Conservation (phyloP, 2,329 filamentous ascomycete genomes). For the Raffaelea albimanens region DNA sequence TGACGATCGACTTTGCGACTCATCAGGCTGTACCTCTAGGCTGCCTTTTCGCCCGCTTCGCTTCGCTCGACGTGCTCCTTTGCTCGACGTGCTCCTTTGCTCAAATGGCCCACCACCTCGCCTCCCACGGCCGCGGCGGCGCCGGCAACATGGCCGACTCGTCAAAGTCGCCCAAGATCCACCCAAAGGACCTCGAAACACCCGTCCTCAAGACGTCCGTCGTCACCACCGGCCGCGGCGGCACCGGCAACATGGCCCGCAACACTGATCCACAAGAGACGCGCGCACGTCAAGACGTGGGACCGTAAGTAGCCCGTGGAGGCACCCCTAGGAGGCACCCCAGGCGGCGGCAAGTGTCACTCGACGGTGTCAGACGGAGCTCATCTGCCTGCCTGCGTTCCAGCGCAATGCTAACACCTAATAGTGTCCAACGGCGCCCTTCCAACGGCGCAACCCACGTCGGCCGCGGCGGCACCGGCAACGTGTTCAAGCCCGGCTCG, state of each 20-base stretch:
- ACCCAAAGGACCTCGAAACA: constrained; percentile 62
- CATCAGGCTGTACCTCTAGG: neutral
- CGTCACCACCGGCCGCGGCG: constrained; percentile 84
- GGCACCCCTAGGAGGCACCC: too few species aligned
- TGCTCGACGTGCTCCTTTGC: neutral
- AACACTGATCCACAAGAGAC: constrained; percentile 65
- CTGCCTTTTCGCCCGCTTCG: neutral
- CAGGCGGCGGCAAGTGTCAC: too few species aligned
- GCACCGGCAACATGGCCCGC: constrained; percentile 76
- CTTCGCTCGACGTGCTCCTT: neutral
- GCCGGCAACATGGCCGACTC: constrained; percentile 63
- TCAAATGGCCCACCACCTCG: constrained; percentile 29
- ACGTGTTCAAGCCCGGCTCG: constrained; percentile 45
- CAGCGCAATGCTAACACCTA: neutral
- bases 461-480: constrained; percentile 68
- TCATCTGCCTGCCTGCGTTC: too few species aligned
- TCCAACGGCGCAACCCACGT: constrained; percentile 54
- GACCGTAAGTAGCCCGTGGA: constrained; percentile 43
- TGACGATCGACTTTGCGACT: too few species aligned
- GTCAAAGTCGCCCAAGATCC: constrained; percentile 34
- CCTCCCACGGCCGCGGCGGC: constrained; percentile 68
- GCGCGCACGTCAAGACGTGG: constrained; percentile 74
- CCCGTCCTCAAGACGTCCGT: constrained; percentile 74
- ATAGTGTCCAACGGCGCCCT: constrained; percentile 45
- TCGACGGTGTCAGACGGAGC: too few species aligned